Evolutionary conservation across 2,329 filamentous ascomycete genomes (phyloP).

Genomic region (Trichoderma harzianum): DNA sequence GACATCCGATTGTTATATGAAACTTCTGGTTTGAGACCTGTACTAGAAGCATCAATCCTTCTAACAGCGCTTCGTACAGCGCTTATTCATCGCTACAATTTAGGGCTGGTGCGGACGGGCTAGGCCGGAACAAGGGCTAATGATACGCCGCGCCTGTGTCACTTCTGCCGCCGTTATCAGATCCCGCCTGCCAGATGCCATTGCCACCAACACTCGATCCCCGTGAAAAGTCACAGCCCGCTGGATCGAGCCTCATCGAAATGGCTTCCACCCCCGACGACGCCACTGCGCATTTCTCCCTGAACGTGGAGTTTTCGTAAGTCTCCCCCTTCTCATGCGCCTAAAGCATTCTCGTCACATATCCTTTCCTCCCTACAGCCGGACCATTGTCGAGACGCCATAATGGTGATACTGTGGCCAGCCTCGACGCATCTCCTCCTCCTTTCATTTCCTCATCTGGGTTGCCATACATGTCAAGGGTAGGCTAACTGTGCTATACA

Average conservation of each 20-base stretch:
- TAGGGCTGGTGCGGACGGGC: not conserved
- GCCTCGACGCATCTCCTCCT: not conserved
- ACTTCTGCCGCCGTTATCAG: not conserved
- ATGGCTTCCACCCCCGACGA: slow-evolving; percentile 3
- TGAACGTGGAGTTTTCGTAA: slow-evolving; percentile 70
- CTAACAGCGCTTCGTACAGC: not conserved
- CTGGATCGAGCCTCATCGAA: not conserved
- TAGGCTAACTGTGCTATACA: slow-evolving; percentile 33
- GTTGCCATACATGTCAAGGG: not conserved
- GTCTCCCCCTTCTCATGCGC: slow-evolving; percentile 20
- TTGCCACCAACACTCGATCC: not conserved
- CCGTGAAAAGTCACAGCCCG: not conserved
- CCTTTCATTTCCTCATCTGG: not conserved
- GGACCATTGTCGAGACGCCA: not conserved
- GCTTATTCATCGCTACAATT: not conserved
- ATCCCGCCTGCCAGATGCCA: not conserved
- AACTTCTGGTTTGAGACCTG: not conserved
- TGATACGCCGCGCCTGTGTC: not conserved
- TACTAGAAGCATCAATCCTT: not conserved
- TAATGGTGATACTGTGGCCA: not conserved
- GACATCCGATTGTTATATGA: not conserved
- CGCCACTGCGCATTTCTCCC: slow-evolving; percentile 41
- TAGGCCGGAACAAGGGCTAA: not conserved
- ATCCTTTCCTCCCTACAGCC: not conserved
- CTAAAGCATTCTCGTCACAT: not conserved